phyloP scores from a whole-genome alignment of 768 basidiomycete genomes.

The Rhodosporidiobolus odoratus region DNA sequence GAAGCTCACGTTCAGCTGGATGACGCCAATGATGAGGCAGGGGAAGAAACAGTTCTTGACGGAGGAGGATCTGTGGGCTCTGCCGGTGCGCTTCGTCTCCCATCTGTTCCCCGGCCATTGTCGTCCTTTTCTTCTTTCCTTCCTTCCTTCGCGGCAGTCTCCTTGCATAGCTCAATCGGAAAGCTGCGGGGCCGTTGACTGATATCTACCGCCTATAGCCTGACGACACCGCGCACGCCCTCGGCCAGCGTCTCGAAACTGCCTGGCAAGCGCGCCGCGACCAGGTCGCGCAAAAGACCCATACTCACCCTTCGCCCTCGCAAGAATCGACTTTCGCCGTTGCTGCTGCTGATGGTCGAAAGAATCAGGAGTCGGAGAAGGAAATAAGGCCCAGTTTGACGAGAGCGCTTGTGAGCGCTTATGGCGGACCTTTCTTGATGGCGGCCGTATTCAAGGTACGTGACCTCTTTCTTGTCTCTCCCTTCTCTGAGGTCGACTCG shows the following conservation, averaged over 20 bases:
- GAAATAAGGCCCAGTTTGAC: constrained; percentile 56
- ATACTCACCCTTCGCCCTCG: background rate
- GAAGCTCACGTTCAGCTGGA: constrained; percentile 68
- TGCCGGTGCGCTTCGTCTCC: constrained; percentile 45
- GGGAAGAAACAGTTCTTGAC: constrained; percentile 59
- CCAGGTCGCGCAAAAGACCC: constrained; percentile 10
- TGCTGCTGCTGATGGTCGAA: constrained; percentile 10
- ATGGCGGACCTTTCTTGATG: constrained; percentile 64
- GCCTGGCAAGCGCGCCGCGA: constrained; percentile 55
- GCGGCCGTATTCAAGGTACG: constrained; percentile 45
- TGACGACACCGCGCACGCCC: constrained; percentile 62
- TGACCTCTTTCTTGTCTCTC: no score
- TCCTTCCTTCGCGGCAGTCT: no score
- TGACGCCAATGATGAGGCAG: constrained; percentile 60
- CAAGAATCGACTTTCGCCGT: constrained; percentile 19
- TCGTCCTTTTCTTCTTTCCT: no score
- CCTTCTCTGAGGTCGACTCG: no score
- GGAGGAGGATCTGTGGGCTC: constrained; percentile 76
- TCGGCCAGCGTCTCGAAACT: constrained; percentile 59
- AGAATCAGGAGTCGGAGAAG: constrained; percentile 31
- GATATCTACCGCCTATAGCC: constrained; percentile 45
- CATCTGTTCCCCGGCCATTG: background rate
- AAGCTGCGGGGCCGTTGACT: no score
- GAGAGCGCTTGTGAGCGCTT: constrained; percentile 68
- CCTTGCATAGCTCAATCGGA: no score